These are phyloP conservation scores for Talaromyces sp. DNA, from an alignment of 2,329 filamentous ascomycete species.

Conservation along the genomic window DNA sequence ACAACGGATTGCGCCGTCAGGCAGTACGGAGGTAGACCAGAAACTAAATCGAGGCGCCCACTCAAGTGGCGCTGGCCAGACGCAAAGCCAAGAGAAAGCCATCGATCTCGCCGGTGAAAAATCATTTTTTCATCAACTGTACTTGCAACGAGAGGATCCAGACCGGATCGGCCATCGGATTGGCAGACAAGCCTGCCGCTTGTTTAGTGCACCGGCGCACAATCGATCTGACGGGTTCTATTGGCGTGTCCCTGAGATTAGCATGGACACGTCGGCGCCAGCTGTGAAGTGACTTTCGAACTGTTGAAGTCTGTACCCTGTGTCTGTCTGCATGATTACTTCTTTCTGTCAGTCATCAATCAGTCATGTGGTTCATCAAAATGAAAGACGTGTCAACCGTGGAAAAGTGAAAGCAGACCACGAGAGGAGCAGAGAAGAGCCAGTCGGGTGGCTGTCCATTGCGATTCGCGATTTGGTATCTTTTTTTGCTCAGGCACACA, in stretches of 20 bases:
- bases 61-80: constrained; percentile 14
- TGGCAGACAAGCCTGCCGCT: constrained; percentile 11
- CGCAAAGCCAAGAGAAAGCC: constrained; percentile 6
- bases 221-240: neutral
- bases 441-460: constrained; percentile 3
- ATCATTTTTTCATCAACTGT: neutral
- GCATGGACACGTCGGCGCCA: constrained; percentile 10
- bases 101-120: constrained; percentile 6
- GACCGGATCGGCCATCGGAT: constrained; percentile 8
- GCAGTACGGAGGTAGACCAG: neutral
- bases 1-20: neutral
- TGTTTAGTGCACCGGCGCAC: constrained; percentile 8
- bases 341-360: too few relatives aligned
- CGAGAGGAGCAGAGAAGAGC: neutral
- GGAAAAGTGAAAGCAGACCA: neutral
- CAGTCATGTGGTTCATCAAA: neutral
- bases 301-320: neutral
- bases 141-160: neutral
- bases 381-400: neutral
- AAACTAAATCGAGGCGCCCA: constrained; percentile 9
- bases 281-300: neutral
- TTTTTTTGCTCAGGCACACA: neutral
- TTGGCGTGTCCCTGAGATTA: constrained; percentile 14
- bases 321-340: neutral
- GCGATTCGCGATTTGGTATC: neutral